Evolutionary conservation across 352 stramenopile species (phyloP).

Genomic region (Elongisporangium prolatum): DNA sequence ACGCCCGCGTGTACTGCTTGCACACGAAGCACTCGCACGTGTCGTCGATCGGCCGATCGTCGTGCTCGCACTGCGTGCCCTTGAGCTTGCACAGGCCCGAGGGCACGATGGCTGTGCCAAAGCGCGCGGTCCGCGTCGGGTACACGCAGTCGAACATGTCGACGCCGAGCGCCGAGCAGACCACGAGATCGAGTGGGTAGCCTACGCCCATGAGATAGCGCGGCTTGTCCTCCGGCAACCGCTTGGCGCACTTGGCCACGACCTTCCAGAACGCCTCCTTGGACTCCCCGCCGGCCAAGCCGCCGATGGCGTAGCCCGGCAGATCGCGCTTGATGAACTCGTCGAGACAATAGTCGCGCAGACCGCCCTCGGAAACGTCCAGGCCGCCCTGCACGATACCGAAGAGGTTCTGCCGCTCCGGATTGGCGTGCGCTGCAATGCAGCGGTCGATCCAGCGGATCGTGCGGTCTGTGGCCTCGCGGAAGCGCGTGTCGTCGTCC

Average conservation of each 20-base stretch:
- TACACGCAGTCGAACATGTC: slow-evolving; percentile 99
- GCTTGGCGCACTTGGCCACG: slow-evolving; percentile 66
- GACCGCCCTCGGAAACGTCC: slow-evolving; percentile 85
- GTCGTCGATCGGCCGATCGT: slow-evolving; percentile 60
- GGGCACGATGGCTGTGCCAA: slow-evolving; percentile 90
- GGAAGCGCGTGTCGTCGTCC: slow-evolving; percentile 86
- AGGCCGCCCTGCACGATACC: slow-evolving; percentile 96
- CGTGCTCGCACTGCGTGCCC: slow-evolving; percentile 40
- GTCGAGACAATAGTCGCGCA: slow-evolving; percentile 92
- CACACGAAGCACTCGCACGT: slow-evolving; percentile 71
- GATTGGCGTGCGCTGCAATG: slow-evolving; percentile 82
- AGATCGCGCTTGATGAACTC: slow-evolving; percentile 84
- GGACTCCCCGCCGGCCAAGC: slow-evolving; percentile 89
- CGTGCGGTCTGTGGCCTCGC: slow-evolving; percentile 89
- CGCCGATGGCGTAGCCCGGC: slow-evolving; percentile 94
- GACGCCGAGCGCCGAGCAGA: slow-evolving; percentile 94
- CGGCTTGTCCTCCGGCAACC: slow-evolving; percentile 91
- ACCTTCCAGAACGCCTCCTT: slow-evolving; percentile 96
- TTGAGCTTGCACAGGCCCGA: slow-evolving; percentile 75
- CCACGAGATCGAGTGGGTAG: slow-evolving; percentile 96
- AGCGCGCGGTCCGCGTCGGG: slow-evolving; percentile 93
- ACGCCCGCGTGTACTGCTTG: slow-evolving; percentile 66
- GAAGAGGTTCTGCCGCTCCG: slow-evolving; percentile 94
- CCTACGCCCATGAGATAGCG: slow-evolving; percentile 98
- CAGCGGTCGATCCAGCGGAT: slow-evolving; percentile 96